Evolutionary conservation across 106 monocot genomes (phyloP).

Genomic region (Dactylorhiza incarnata): DNA sequence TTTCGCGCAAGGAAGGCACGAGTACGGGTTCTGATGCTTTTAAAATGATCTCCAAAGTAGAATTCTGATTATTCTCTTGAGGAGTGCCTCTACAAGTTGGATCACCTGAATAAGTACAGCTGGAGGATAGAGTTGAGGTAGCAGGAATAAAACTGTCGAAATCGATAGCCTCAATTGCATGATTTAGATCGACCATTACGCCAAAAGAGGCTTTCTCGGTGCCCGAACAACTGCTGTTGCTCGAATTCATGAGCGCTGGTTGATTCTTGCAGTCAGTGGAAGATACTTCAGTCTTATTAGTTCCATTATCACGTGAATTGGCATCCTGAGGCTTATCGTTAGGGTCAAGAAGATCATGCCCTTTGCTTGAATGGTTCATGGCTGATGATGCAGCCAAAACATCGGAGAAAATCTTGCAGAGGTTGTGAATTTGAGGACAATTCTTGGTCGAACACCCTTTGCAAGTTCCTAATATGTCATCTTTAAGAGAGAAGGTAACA

Average conservation of each 20-base stretch:
- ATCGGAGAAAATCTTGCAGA: constrained; percentile 48
- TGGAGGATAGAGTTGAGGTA: constrained; percentile 8
- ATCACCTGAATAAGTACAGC: constrained; percentile 5
- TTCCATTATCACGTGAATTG: constrained; percentile 7
- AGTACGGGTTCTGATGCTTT: constrained; percentile 9
- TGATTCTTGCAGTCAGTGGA: constrained; percentile 5
- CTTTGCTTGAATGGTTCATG: constrained; percentile 8
- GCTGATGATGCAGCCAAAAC: constrained; percentile 40
- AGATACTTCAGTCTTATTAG: constrained; percentile 6
- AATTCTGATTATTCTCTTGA: neutral
- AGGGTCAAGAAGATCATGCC: constrained; percentile 6
- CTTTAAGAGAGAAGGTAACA: constrained; percentile 34
- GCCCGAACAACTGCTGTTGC: constrained; percentile 5
- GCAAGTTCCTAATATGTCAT: constrained; percentile 19
- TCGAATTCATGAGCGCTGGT: neutral
- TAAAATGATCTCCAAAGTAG: constrained; percentile 10
- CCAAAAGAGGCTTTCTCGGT: constrained; percentile 7
- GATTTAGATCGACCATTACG: constrained; percentile 25
- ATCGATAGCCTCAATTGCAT: constrained; percentile 10
- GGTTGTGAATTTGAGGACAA: constrained; percentile 34
- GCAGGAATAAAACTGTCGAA: neutral
- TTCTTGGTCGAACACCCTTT: constrained; percentile 19
- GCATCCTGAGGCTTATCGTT: constrained; percentile 6
- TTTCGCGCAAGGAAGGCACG: neutral
- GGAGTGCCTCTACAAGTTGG: neutral